Percentiles rank a stretch among this genome's conserved stretches.
Conservation (phyloP, 2,329 filamentous ascomycete species). For the Ceratocystis cacaofunesta region DNA sequence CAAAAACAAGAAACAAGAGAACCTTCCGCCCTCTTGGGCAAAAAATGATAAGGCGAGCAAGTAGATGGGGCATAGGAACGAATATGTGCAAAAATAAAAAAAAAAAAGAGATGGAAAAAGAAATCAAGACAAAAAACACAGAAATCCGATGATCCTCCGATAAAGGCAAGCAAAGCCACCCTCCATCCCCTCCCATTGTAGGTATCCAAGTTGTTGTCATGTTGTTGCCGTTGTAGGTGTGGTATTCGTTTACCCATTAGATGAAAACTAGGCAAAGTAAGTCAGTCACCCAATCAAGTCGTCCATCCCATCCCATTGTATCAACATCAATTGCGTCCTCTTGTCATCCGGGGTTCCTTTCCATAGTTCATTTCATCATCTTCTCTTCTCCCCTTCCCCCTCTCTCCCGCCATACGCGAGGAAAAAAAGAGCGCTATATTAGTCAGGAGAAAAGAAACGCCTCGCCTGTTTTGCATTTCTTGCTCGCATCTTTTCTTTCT, state of each 20-base stretch:
- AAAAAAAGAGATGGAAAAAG: not conserved
- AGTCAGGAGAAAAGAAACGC: not conserved
- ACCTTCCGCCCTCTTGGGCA: not conserved
- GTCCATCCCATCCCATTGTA: no score
- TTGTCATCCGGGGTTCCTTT: no score
- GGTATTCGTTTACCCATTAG: not conserved
- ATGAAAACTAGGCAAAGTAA: no score
- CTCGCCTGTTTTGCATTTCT: not conserved
- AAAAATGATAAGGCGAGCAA: not conserved
- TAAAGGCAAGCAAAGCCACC: not conserved
- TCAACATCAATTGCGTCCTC: no score
- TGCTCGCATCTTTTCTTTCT: not conserved
- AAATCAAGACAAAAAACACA: not conserved
- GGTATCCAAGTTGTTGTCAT: not conserved
- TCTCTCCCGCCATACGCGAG: not conserved
- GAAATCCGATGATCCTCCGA: not conserved
- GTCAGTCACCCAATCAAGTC: no score
- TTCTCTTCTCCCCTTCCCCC: not conserved
- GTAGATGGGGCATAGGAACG: not conserved
- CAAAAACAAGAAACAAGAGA: not conserved
- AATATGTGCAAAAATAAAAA: not conserved
- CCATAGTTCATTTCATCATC: not conserved
- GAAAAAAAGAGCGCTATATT: not conserved
- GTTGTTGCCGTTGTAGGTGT: not conserved
- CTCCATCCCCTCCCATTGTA: not conserved